Conservation (phyloP, 305 asterid species). For the Fraxinus nigra region DNA sequence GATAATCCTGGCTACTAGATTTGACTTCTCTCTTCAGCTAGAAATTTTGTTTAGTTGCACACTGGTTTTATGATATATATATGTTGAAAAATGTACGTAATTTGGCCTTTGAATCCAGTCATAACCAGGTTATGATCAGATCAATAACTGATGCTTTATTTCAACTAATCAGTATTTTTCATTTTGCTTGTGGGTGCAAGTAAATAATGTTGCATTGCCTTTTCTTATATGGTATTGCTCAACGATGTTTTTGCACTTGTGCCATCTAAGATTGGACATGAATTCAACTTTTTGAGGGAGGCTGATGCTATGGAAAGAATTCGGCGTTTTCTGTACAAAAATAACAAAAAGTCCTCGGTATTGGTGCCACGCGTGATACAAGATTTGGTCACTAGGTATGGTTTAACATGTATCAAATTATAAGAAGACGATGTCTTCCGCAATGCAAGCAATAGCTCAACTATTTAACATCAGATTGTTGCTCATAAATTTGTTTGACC, state of each 20-base stretch:
- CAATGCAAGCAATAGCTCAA: not conserved
- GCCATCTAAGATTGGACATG: conserved; percentile 77
- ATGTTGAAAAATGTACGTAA: not conserved
- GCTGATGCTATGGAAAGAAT: conserved; percentile 95
- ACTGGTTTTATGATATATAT: not conserved
- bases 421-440: not conserved
- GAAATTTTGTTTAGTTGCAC: not conserved
- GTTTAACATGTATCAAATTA: not conserved
- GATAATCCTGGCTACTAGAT: not conserved
- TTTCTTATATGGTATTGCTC: not conserved
- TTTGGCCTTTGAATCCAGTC: not conserved
- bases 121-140: not conserved
- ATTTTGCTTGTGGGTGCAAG: not conserved
- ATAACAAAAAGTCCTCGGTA: conserved; percentile 75
- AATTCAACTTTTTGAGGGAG: conserved; percentile 85
- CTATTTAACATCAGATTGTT: not conserved
- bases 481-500: not conserved
- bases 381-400: conserved; percentile 71
- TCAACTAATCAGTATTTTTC: not conserved
- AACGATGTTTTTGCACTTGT: conserved; percentile 27
- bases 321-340: conserved; percentile 55
- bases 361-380: conserved; percentile 64
- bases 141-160: not conserved
- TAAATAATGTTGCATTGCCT: not conserved
- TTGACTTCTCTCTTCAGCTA: not conserved